A percentile compares a stretch with the other conserved stretches of the same genome.
phyloP scores from a whole-genome alignment of 2,329 filamentous ascomycete species.

The Hymenoscyphus occultus region DNA sequence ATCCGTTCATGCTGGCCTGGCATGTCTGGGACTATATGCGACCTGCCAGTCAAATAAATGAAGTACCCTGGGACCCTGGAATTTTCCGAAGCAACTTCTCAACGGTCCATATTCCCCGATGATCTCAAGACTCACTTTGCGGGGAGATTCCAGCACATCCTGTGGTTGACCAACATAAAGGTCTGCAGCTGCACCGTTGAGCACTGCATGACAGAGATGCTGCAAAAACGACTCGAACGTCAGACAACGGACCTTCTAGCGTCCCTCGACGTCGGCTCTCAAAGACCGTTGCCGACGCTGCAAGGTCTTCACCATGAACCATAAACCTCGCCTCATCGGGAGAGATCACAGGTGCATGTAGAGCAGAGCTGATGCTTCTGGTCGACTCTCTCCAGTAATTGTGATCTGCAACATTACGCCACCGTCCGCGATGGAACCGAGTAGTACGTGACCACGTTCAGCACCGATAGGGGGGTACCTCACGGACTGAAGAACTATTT shows the following conservation, averaged over 20 bases:
- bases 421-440: neutral
- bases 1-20: neutral
- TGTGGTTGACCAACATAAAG: neutral
- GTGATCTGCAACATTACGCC: conserved; percentile 3
- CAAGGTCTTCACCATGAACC: neutral
- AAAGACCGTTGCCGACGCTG: neutral
- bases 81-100: conserved; percentile 1
- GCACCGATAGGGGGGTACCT: neutral
- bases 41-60: neutral
- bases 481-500: neutral
- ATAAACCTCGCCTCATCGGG: neutral
- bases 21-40: neutral
- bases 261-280: neutral
- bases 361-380: conserved; percentile 3
- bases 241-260: neutral
- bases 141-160: neutral
- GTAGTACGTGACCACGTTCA: conserved; percentile 3
- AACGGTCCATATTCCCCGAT: neutral
- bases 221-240: neutral
- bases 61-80: neutral
- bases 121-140: neutral
- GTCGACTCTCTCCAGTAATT: neutral
- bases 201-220: neutral
- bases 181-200: conserved; percentile 4
- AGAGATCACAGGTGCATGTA: neutral